Evolutionary conservation across 306 rosid species (phyloP).

Genomic region (Aeschynomene evenia): DNA sequence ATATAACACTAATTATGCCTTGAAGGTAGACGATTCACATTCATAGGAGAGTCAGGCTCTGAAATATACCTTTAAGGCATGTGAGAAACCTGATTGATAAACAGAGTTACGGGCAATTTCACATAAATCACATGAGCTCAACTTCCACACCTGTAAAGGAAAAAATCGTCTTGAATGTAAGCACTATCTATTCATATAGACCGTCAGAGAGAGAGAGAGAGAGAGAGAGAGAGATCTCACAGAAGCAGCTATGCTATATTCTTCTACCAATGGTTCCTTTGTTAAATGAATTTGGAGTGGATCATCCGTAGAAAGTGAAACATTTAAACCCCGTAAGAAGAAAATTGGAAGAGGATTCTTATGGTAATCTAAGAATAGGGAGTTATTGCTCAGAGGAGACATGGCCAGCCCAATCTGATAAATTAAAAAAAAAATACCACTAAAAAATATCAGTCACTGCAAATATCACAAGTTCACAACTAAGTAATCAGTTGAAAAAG

Average conservation of each 20-base stretch:
- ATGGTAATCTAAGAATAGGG: constrained; percentile 92
- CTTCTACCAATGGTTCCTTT: constrained; percentile 97
- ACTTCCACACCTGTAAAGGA: constrained; percentile 81
- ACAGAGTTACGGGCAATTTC: constrained; percentile 97
- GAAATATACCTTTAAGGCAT: constrained; percentile 77
- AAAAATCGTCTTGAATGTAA: constrained; percentile 12
- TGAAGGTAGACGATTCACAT: constrained; percentile 6
- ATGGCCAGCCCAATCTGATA: constrained; percentile 90
- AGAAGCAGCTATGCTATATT: constrained; percentile 97
- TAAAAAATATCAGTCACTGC: neutral
- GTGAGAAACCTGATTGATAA: constrained; percentile 93
- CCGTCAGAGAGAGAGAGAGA: neutral
- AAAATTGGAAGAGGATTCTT: constrained; percentile 90
- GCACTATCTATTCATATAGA: neutral
- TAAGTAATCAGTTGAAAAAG: constrained; percentile 11
- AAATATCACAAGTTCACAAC: constrained; percentile 30
- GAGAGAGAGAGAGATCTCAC: constrained; percentile 56
- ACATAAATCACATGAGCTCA: constrained; percentile 94
- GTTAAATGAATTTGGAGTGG: constrained; percentile 99
- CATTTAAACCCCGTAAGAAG: constrained; percentile 92
- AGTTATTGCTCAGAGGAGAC: constrained; percentile 98
- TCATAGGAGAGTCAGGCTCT: neutral
- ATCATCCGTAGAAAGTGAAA: constrained; percentile 97
- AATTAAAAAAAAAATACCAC: constrained; percentile 14
- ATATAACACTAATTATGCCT: neutral